Conservation (phyloP, 202 grass and related monocot genomes). For the Thinopyrum obtusiflorum region DNA sequence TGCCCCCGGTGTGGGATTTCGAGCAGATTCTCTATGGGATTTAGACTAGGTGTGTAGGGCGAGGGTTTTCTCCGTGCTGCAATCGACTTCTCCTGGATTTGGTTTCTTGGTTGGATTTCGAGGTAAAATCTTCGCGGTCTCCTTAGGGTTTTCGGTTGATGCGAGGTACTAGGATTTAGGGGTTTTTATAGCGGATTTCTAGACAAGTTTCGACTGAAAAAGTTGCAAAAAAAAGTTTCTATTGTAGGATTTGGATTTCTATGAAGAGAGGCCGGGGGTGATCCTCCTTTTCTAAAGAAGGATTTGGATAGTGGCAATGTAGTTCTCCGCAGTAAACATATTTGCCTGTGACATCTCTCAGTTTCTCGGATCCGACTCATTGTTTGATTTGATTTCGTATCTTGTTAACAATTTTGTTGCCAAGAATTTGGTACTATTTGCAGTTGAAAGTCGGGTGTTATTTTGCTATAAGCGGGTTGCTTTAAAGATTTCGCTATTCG, state of each 20-base stretch:
- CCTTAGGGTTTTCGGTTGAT: not conserved
- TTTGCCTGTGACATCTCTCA: not conserved
- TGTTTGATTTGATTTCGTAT: not conserved
- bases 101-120: slow-evolving; percentile 26
- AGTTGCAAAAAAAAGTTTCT: no score
- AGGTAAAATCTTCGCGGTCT: not conserved
- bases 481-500: not conserved
- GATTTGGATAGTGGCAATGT: slow-evolving; percentile 3
- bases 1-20: slow-evolving; percentile 34
- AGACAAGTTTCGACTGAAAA: not conserved
- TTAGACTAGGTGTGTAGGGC: not conserved
- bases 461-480: not conserved
- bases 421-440: not conserved
- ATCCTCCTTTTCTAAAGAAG: no score
- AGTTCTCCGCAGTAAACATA: slow-evolving; percentile 1
- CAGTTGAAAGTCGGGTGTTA: not conserved
- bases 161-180: not conserved
- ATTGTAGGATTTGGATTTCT: not conserved
- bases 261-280: no score
- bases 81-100: not conserved
- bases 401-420: not conserved
- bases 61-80: not conserved
- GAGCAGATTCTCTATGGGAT: slow-evolving; percentile 30
- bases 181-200: not conserved
- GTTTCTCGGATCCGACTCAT: not conserved